Percentiles rank a stretch among this genome's conserved stretches.
These are phyloP conservation scores for Naegleria fowleri DNA, from an alignment of 208 protist genomes.

Conservation along the genomic window DNA sequence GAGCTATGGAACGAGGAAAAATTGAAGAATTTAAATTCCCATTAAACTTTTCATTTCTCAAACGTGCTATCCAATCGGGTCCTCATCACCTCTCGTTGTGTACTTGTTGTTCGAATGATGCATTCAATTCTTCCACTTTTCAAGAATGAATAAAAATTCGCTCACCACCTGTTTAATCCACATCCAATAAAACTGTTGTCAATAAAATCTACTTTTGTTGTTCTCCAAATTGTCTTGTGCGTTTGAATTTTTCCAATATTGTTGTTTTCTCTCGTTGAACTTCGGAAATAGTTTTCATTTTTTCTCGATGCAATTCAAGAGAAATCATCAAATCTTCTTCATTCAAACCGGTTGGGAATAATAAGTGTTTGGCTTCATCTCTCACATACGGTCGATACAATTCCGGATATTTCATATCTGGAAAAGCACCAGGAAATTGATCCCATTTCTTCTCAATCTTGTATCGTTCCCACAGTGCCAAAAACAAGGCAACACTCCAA, in stretches of 20 bases:
- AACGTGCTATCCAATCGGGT: too few species aligned
- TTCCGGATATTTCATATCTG: not conserved
- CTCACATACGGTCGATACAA: not conserved
- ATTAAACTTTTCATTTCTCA: too few species aligned
- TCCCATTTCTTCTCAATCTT: not conserved
- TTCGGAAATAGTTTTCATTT: not conserved
- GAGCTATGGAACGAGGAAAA: not conserved
- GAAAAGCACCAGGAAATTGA: not conserved
- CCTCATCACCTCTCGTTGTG: too few species aligned
- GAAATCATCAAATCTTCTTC: not conserved
- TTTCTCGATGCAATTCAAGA: not conserved
- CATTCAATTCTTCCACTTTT: too few species aligned
- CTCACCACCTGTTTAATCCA: too few species aligned
- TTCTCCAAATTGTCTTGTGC: not conserved
- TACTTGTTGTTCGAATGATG: too few species aligned
- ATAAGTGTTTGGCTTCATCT: not conserved
- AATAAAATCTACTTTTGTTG: too few species aligned
- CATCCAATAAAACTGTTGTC: too few species aligned
- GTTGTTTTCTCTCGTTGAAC: not conserved
- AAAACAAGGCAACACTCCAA: not conserved
- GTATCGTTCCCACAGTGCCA: not conserved
- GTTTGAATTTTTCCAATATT: not conserved
- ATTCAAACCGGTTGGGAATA: not conserved
- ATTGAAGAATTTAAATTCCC: not conserved
- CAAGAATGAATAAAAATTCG: too few species aligned